A percentile compares a stretch with the other conserved stretches of the same genome.
Evolutionary conservation across 352 stramenopile genomes (phyloP).

Genomic region (Pythium apleroticum): DNA sequence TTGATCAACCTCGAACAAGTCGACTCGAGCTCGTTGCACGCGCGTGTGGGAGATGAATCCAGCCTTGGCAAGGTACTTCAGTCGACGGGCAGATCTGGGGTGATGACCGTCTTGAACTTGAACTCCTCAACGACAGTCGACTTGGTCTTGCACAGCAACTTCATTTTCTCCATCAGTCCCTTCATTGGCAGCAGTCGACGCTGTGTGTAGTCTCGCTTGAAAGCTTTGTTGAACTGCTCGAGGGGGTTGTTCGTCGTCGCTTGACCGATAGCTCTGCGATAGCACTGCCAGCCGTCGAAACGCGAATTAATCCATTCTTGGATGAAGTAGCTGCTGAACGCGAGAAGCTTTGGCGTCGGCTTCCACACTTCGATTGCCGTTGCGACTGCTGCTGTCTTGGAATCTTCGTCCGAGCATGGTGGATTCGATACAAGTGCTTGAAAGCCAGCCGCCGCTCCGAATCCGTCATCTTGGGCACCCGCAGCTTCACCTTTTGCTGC

Average conservation of each 20-base stretch:
- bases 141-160: constrained; percentile 2
- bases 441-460: background rate
- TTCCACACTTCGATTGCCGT: background rate
- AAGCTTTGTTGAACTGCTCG: too few relatives aligned
- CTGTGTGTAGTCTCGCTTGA: too few relatives aligned
- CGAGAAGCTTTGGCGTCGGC: background rate
- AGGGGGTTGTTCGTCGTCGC: too few relatives aligned
- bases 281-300: too few relatives aligned
- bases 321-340: background rate
- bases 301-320: background rate
- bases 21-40: constrained; percentile 1
- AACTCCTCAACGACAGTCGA: constrained; percentile 2
- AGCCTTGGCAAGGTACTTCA: constrained; percentile 14
- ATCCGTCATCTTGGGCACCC: background rate
- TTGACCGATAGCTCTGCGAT: too few relatives aligned
- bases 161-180: too few relatives aligned
- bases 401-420: background rate
- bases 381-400: background rate
- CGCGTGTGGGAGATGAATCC: constrained; percentile 10
- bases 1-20: background rate
- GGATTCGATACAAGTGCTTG: background rate
- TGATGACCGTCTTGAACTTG: background rate
- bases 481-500: background rate
- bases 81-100: constrained; percentile 9
- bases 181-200: too few relatives aligned